These are phyloP conservation scores for Sclerotinia subarctica DNA, from an alignment of 2,329 filamentous ascomycete genomes.

Conservation along the genomic window DNA sequence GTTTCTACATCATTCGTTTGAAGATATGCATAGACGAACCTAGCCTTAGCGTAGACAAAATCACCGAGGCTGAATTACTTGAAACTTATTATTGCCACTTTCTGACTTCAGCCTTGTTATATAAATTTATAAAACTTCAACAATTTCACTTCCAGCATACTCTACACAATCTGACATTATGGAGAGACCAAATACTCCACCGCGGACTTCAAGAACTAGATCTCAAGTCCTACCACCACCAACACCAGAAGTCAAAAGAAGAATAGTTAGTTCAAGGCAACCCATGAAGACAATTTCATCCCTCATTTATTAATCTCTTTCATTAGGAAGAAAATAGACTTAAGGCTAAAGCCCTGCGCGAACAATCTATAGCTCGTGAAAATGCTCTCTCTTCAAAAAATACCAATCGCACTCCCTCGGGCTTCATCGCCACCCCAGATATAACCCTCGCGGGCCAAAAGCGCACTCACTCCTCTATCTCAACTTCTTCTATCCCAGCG, in stretches of 20 bases:
- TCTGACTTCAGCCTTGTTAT: slow-evolving; percentile 14
- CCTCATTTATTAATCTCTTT: slow-evolving; percentile 15
- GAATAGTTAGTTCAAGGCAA: slow-evolving; percentile 47
- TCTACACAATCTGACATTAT: slow-evolving; percentile 19
- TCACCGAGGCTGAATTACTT: slow-evolving; percentile 14
- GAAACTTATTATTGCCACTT: slow-evolving; percentile 12
- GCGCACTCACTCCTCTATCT: slow-evolving; percentile 64
- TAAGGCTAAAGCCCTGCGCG: slow-evolving; percentile 80
- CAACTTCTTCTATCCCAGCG: slow-evolving; percentile 48
- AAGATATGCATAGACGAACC: not conserved
- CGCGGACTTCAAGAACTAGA: slow-evolving; percentile 11
- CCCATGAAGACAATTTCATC: not conserved
- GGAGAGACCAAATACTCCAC: slow-evolving; percentile 32
- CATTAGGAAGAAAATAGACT: slow-evolving; percentile 79
- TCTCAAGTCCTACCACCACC: slow-evolving; percentile 43
- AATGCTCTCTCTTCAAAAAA: slow-evolving; percentile 41
- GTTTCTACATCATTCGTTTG: not conserved
- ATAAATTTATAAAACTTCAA: not conserved
- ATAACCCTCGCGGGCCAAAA: slow-evolving; percentile 66
- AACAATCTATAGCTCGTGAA: slow-evolving; percentile 65
- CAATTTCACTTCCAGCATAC: not conserved
- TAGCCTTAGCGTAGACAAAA: slow-evolving; percentile 1
- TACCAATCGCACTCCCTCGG: slow-evolving; percentile 54
- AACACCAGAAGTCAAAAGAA: slow-evolving; percentile 53
- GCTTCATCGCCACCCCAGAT: slow-evolving; percentile 68